Base-by-base conservation (phyloP, 176 grass and related monocot genomes). In the Juncus effusus region DNA sequence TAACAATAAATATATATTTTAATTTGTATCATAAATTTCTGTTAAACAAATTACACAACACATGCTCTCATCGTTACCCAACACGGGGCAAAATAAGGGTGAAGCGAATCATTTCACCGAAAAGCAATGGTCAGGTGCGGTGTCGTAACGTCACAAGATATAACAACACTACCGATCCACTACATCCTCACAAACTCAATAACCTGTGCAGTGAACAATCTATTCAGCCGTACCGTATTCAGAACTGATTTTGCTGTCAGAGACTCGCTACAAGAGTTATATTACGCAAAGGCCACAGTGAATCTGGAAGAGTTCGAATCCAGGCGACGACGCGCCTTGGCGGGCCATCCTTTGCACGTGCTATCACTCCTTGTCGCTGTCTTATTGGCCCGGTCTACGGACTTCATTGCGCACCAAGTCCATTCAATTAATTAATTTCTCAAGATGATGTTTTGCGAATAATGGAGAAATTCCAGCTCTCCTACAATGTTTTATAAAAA, bases 251-350 rank as follows among this genome's bases (percentile, higher is more conserved):
- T 9, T 47, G 9, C 6, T 9, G 44, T 47, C 19, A 47, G 4
- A 5, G 44, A 47, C 44, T 47, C 44, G 44, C 44, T 47, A 47
- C 44, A 47, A 5, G 9, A 5, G 44, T 47, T 47, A 47, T 9
- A 47, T 0, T 6, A 47, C 9, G 7, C 44, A 9, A 47, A 47
- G 44, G 44, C 0, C 44, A 47, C 44, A 47, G 44, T 6, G 44
- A 9, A 47, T 47, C 44, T 38, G 58, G 13, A 0, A 44, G 38
- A 71, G 13, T 59, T 59, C 36, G 51, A 42, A 72, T 59, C 52
- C 54, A 57, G 57, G 54, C 54, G 37, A 72, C 68, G 54, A 72
- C 68, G 54, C 68, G 68, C 69, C 69, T 19, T 72, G 13, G 11
- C 6, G 66, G 50, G 38, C 36, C 66, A 14, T 3, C 39, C 3